Evolutionary conservation across 305 asterid genomes (phyloP), one percentile per base, ranked within the genome.

Genomic region (Fraxinus velutina): DNA sequence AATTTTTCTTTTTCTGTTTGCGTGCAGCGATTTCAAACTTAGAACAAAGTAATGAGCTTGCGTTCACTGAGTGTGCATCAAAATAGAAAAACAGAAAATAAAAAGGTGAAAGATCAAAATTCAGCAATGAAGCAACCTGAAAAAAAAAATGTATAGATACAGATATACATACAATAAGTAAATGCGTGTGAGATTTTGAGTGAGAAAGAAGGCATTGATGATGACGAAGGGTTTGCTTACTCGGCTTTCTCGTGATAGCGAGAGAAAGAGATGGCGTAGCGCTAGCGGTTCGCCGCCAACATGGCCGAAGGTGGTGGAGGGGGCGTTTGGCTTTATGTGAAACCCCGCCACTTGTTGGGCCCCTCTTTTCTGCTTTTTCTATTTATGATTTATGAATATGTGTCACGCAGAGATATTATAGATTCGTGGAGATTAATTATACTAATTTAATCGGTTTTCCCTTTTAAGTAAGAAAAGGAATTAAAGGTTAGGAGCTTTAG

Each of bases 241-340:
- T 50, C 50, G 5, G 50, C 76, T 71, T 71, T 71, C 76, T 33
- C 76, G 76, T 71, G 76, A 71, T 4, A 32, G 76, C 37, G 47
- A 71, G 76, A 71, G 76, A 71, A n/a, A 77, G 72, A 52, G 47
- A 17, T 3, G 50, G 17, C 33, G n/a, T 7, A 34, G 5, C 66
- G 66, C 12, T 50, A 76, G 72, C 29, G 76, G 27, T 30, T 71
- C 76, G 47, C 76, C 76, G 76, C 47, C 47, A 71, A 71, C 47
- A 52, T 52, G 71, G 50, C 29, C 72, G 80, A 27, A 47, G 72
- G 42, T 47, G 68, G 27, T 4, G 72, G 80, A 52, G 50, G 72
- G 80, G 30, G 72, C 64, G 72, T 52, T 76, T 50, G 68, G 37
- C 47, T 71, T 71, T 71, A 50, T 44, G 79, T 19, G 19, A 50